These are phyloP conservation scores for Leishmania major DNA, from an alignment of 208 protist species.

Conservation along the genomic window DNA sequence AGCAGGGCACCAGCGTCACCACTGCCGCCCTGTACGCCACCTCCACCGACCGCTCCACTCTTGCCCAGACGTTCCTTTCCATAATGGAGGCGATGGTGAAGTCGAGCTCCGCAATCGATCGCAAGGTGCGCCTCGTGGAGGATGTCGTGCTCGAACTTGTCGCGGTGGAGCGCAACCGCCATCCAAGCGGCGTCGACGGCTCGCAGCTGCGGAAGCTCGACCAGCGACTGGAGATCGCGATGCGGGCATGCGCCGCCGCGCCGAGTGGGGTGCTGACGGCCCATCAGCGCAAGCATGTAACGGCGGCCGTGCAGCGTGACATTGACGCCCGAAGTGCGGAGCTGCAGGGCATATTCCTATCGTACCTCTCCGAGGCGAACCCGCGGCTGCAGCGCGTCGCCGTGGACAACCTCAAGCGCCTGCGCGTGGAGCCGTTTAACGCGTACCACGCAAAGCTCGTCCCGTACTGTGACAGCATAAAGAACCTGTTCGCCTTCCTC, in stretches of 20 bases:
- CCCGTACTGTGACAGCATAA: conserved; percentile 82
- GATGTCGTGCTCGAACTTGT: conserved; percentile 73
- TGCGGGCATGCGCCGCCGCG: conserved; percentile 62
- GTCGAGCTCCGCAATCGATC: conserved; percentile 34
- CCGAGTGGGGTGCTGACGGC: conserved; percentile 48
- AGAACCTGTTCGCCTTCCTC: conserved; percentile 83
- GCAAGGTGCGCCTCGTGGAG: conserved; percentile 61
- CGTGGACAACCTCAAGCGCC: conserved; percentile 74
- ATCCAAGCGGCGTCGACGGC: conserved; percentile 43
- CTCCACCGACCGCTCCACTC: conserved; percentile 69
- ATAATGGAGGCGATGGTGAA: conserved; percentile 70
- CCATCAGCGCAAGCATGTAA: conserved; percentile 27
- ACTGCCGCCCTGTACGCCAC: conserved; percentile 28
- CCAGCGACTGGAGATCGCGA: conserved; percentile 70
- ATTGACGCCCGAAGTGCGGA: conserved; percentile 42
- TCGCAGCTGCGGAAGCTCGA: conserved; percentile 67
- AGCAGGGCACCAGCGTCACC: conserved; percentile 1
- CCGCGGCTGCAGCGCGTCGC: conserved; percentile 69
- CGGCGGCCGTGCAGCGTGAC: conserved; percentile 7
- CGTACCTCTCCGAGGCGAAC: conserved; percentile 70
- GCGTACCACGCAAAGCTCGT: conserved; percentile 63
- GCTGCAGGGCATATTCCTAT: conserved; percentile 47
- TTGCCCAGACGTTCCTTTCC: conserved; percentile 83
- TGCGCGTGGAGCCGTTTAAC: conserved; percentile 72
- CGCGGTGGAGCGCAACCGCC: conserved; percentile 63